Evolutionary conservation across 177 flowering plant species (phyloP), one percentile per base, ranked within the genome.

Genomic region (Vitis hybrid): DNA sequence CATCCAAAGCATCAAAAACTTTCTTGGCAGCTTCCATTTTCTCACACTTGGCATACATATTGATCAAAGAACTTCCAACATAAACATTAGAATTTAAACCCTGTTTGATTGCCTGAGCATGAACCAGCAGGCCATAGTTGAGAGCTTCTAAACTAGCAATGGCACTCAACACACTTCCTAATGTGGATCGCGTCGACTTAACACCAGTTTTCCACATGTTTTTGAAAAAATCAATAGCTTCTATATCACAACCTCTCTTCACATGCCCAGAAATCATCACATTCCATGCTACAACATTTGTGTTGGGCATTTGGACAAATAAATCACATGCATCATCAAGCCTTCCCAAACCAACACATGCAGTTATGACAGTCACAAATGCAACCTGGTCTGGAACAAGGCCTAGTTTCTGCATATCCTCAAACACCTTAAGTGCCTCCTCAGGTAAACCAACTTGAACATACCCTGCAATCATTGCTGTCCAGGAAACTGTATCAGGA

Each of bases 231-330:
- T 51, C 24, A 32, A 90, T 71, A 68, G 98, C 92, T 73, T 89
- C 89, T 12, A 21, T 69, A 59, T 80, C 81, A 67, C 66, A 61
- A 51, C 97, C 97, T 75, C 79, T 78, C 74, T 88, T 77, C 3
- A 84, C 81, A 82, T 89, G 87, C 15, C 93, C 94, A 4, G 97
- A 90, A 75, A 93, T 91, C 90, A 93, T 88, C 69, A 87, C 84
- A 82, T 93, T 93, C 98, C 98, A 93, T 48, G 95, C 94, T 11
- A 91, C 85, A 66, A 78, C 86, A 85, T 86, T 87, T 27, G 87
- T 90, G 52, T 70, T 72, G 49, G 79, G 83, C 84, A 93, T 87
- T 72, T 78, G 77, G 50, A 68, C 14, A 72, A 91, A 93, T 69
- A 87, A 73, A 52, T 62, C 55, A 52, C 82, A n/a, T 10, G 97